Base-by-base conservation (phyloP, 495 filamentous ascomycete genomes). In the Annulohypoxylon maeteangense region DNA sequence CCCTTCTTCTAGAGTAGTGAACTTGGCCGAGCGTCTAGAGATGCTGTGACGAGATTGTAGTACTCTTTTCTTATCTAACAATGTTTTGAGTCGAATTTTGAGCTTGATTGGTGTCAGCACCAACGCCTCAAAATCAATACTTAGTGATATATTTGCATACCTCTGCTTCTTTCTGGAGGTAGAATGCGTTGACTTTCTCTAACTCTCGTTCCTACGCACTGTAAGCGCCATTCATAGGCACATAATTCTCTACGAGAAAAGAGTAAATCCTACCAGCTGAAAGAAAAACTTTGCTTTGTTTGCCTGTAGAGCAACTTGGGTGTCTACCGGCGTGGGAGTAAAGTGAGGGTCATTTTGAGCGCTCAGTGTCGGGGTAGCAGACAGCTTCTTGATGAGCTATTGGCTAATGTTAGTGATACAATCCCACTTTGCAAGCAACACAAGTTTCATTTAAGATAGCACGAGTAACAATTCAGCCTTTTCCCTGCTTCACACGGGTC, bases 271-370 rank as follows among this genome's bases (percentile, higher is more conserved):
- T 86, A 97, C 94, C 81, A 99, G 83, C 76, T 94, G 92, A 80
- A 99, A 98, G 86, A 99, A 99, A 83, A 99, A 99, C 14, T 94
- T 96, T 38, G 94, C 95, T 82, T 93, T 97, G 80, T 99, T 99
- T 45, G 95, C 95, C 79, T 97, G 96, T 44, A 98, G 85, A n/a
- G 93, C 88, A 29, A 89, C 88, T 81, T 96, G 94, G n/a, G 94
- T 87, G 79, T 97, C 93, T 60, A 82, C 67, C 51, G 71, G 74
- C 60, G 70, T 74, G 44, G 78, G 75, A 51, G 83, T 79, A 61
- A 83, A 82, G 70, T 80, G 83, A 56, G 82, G 74, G 42, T 89
- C 90, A 83, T 90, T 90, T 78, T 91, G 92, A 12, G 92, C 87
- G 53, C 85, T 89, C 62, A 97, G 87, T 32, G 89, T 90, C 36